Evolutionary conservation across 164 flowering plant species (phyloP).

Genomic region (Liquidambar formosana): DNA sequence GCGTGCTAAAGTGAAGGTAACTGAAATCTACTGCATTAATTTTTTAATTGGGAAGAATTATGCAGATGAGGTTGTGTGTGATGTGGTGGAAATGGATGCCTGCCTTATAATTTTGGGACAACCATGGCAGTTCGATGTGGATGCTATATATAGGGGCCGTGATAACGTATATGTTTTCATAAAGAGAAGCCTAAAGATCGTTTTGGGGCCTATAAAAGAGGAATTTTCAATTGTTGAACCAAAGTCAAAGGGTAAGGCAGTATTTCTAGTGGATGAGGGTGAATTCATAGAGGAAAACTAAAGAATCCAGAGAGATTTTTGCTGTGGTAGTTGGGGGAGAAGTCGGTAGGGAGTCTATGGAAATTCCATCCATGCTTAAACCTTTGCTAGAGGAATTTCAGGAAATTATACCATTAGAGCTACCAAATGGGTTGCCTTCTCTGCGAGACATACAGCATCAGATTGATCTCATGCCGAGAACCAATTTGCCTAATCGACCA

Average conservation of each 20-base stretch:
- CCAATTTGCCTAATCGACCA: neutral
- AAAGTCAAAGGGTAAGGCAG: neutral
- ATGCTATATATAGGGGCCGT: neutral
- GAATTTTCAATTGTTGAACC: neutral
- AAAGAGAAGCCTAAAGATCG: neutral
- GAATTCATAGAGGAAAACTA: neutral
- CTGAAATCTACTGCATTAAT: neutral
- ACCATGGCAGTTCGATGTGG: neutral
- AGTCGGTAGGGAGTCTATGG: too few species aligned
- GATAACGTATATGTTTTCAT: neutral
- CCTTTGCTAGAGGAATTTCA: neutral
- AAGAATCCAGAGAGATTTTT: neutral
- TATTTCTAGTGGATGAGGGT: neutral
- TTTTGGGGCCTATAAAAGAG: neutral
- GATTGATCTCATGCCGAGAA: neutral
- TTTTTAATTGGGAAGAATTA: neutral
- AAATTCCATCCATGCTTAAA: neutral
- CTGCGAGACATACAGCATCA: neutral
- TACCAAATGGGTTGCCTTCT: conserved; percentile 1
- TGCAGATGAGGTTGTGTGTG: neutral
- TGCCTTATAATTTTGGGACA: neutral
- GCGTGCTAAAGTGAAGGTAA: neutral
- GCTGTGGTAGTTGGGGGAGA: neutral
- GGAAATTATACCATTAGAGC: neutral
- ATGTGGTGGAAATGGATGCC: neutral